phyloP scores from a whole-genome alignment of 2,329 filamentous ascomycete species.

The Trichoderma koningiopsis region DNA sequence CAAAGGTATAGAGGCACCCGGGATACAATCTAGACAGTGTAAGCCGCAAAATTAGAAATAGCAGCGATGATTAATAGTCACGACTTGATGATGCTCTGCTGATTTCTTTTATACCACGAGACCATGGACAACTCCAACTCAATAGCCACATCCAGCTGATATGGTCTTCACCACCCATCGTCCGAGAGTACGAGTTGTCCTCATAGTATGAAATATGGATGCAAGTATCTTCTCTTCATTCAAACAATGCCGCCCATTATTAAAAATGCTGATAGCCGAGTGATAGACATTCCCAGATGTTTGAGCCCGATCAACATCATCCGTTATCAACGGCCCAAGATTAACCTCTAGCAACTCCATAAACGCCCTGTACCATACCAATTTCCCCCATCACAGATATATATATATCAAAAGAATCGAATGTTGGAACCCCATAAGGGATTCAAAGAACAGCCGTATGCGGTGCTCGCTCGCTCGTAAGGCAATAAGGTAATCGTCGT shows the following conservation, averaged over 20 bases:
- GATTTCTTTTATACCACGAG: background rate
- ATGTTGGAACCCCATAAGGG: background rate
- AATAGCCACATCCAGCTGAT: background rate
- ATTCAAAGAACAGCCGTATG: background rate
- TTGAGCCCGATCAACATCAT: background rate
- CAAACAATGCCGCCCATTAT: background rate
- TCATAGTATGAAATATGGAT: background rate
- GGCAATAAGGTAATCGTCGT: background rate
- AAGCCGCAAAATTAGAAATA: background rate
- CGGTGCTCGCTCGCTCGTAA: constrained; percentile 10
- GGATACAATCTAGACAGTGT: constrained; percentile 1
- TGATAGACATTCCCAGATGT: background rate
- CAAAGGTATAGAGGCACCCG: background rate
- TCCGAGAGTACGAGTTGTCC: background rate
- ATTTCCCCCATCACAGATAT: background rate
- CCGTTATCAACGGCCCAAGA: background rate
- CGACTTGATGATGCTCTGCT: background rate
- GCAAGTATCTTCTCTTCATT: background rate
- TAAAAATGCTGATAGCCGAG: background rate
- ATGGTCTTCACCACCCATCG: background rate
- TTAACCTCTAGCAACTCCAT: background rate
- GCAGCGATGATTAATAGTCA: background rate
- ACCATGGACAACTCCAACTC: background rate
- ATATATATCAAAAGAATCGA: background rate
- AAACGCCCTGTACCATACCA: constrained; percentile 1